Base-by-base conservation (phyloP, 2,329 filamentous ascomycete genomes). In the Xylariaceae sp. region DNA sequence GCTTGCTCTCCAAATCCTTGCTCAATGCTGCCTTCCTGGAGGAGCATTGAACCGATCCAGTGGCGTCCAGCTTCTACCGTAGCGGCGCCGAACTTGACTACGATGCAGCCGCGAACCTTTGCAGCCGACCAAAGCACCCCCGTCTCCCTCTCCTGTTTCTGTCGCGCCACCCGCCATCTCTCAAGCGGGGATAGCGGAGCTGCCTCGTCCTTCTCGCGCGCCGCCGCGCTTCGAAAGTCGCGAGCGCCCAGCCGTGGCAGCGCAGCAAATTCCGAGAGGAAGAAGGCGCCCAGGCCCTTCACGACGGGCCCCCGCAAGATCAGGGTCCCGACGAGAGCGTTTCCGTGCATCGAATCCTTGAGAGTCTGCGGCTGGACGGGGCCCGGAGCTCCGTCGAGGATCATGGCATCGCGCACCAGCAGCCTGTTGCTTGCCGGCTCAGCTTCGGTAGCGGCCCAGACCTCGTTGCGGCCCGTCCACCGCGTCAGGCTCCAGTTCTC, bases 71-170 rank as follows among this genome's bases (percentile, higher is more conserved):
- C 82, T 56, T 96, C 88, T 16, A 94, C 81, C 28, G 80, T 81
- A 35, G 69, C 71, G 2, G 89, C 85, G 2, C 85, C 87, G 56
- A 96, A 93, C 57, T 96, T 96, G 46, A 96, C 82, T 17, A 95
- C 71, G 3, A 92, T 81, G 51, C 90, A 94, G 4, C 86, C 82
- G 33, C 88, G 72, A 21, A 93, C 77, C 17, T 72, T 73, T 11
- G 88, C 84, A 10, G 83, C 85, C 17, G 87, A 89, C 86, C 88
- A 94, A 3, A 90, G 65, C 3, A 94, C 58, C 12, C 73, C 73
- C 31, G 71, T 64, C 8, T 59, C 52, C 40, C 61, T 69, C 56
- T 92, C 83, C 51, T 68, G 64, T 35, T 58, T 53, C 14, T 82
- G 63, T 39, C 82, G 70, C 32, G 53, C 53, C 18, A 56, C 54